A percentile compares a stretch with the other conserved stretches of the same genome.
phyloP scores from a whole-genome alignment of 768 basidiomycete species.

The Pleurotus djamor region DNA sequence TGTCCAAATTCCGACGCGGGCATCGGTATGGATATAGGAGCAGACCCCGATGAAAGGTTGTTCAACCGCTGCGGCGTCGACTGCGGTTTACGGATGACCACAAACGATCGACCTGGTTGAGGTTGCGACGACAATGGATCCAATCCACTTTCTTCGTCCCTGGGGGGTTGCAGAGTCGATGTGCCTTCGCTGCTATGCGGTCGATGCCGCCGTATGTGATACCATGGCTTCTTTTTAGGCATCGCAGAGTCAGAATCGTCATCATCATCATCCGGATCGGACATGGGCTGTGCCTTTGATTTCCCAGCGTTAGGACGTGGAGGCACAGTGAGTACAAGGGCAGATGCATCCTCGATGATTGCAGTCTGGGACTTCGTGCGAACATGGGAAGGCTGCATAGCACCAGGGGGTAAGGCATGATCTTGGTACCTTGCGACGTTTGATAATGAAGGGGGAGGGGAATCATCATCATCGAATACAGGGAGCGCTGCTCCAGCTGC shows the following conservation, averaged over 20 bases:
- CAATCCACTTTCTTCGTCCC: conserved; percentile 33
- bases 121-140: conserved; percentile 19
- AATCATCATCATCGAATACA: conserved; percentile 36
- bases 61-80: conserved; percentile 30
- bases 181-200: conserved; percentile 56
- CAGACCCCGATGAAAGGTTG: conserved; percentile 17
- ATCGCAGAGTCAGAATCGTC: conserved; percentile 38
- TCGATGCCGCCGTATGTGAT: conserved; percentile 56
- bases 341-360: conserved; percentile 66
- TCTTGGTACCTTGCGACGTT: conserved; percentile 39
- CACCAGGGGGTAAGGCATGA: conserved; percentile 50
- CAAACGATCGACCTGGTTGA: conserved; percentile 56
- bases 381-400: conserved; percentile 62
- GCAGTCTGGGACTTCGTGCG: conserved; percentile 84
- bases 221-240: conserved; percentile 72
- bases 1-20: neutral
- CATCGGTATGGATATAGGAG: neutral
- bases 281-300: neutral
- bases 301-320: conserved; percentile 6
- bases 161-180: conserved; percentile 18
- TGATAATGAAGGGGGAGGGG: conserved; percentile 51
- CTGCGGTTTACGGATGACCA: conserved; percentile 59
- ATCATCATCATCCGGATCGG: conserved; percentile 15
- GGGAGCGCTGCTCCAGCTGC: conserved; percentile 11
- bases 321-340: conserved; percentile 17